Conservation (phyloP, 2,329 filamentous ascomycete species). For the Juglanconis oblonga region DNA sequence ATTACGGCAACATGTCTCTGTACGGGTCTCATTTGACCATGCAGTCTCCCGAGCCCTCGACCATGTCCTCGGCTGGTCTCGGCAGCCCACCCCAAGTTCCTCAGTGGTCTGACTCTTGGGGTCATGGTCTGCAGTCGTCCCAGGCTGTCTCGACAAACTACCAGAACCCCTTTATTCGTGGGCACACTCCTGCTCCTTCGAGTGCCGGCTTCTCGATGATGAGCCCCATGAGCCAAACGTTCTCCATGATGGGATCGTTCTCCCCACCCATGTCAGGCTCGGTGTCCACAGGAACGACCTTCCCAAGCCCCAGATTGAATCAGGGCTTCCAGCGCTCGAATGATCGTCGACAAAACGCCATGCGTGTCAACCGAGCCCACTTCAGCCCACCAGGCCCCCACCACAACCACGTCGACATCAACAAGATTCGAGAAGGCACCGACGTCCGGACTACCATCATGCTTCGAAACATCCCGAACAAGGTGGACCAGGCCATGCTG, state of each 20-base stretch:
- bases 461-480: conserved; percentile 92
- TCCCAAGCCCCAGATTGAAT: conserved; percentile 37
- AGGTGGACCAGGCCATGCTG: conserved; percentile 73
- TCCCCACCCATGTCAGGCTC: conserved; percentile 20
- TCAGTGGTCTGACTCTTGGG: conserved; percentile 11
- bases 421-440: conserved; percentile 59
- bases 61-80: neutral
- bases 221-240: conserved; percentile 29
- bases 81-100: neutral
- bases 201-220: conserved; percentile 14
- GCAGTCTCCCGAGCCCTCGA: neutral
- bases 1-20: conserved; percentile 5
- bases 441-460: conserved; percentile 87
- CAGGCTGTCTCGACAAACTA: neutral
- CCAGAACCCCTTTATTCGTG: neutral
- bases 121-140: neutral
- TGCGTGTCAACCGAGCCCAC: conserved; percentile 40
- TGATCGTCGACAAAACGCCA: conserved; percentile 47
- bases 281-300: conserved; percentile 29
- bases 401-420: conserved; percentile 62
- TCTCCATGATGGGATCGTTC: conserved; percentile 27
- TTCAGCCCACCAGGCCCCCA: conserved; percentile 45
- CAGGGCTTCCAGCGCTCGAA: conserved; percentile 34
- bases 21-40: neutral
- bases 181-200: neutral